Conservation (phyloP, 2,329 filamentous ascomycete genomes). For the Alternaria atra region DNA sequence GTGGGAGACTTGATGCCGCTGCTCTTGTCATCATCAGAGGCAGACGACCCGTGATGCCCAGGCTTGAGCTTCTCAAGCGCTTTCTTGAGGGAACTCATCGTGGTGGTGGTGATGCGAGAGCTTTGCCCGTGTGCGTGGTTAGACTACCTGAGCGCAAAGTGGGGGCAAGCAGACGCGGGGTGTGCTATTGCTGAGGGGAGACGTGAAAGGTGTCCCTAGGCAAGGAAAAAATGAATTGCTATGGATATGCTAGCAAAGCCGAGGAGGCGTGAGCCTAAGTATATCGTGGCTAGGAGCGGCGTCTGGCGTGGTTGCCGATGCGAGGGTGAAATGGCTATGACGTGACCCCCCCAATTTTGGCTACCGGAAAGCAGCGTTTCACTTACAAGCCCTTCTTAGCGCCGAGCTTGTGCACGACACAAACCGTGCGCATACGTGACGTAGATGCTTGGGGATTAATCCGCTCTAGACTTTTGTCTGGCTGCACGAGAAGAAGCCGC, state of each 20-base stretch:
- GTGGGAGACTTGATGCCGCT: conserved; percentile 40
- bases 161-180: conserved; percentile 36
- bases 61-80: conserved; percentile 56
- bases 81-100: conserved; percentile 56
- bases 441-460: conserved; percentile 6
- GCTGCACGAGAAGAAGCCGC: neutral
- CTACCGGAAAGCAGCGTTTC: neutral
- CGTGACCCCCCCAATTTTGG: conserved; percentile 8
- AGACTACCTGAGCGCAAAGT: conserved; percentile 38
- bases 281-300: conserved; percentile 3
- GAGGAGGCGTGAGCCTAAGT: conserved; percentile 9
- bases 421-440: conserved; percentile 17
- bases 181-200: conserved; percentile 10
- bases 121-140: conserved; percentile 37
- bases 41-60: conserved; percentile 35
- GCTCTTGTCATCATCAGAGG: conserved; percentile 49
- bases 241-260: neutral
- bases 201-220: neutral
- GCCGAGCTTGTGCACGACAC: conserved; percentile 7
- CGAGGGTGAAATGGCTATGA: conserved; percentile 15
- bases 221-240: neutral
- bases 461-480: conserved; percentile 7
- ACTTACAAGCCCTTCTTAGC: conserved; percentile 8
- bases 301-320: conserved; percentile 2
- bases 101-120: conserved; percentile 24